Conservation (phyloP, 352 stramenopile genomes). For the Globisporangium nunn region DNA sequence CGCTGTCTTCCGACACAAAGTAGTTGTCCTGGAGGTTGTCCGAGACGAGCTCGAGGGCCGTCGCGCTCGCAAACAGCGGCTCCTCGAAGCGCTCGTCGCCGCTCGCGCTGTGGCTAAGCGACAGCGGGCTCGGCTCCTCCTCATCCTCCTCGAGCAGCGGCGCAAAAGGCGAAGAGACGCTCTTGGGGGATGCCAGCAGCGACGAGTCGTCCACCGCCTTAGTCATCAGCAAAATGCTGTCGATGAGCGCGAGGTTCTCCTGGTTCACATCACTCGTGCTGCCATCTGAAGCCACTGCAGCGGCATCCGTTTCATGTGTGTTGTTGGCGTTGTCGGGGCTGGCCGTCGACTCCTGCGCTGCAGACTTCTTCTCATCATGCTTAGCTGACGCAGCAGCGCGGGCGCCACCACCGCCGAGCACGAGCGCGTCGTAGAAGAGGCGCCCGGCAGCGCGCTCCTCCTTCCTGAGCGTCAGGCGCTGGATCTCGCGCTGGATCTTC, state of each 20-base stretch:
- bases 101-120: slow-evolving; percentile 8
- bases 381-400: not conserved
- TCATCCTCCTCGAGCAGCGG: slow-evolving; percentile 42
- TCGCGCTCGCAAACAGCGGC: slow-evolving; percentile 20
- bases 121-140: slow-evolving; percentile 18
- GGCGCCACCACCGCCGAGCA: slow-evolving; percentile 8
- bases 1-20: slow-evolving; percentile 59
- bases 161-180: slow-evolving; percentile 42
- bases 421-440: slow-evolving; percentile 28
- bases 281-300: not conserved
- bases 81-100: slow-evolving; percentile 9
- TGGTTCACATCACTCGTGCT: slow-evolving; percentile 17
- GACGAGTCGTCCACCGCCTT: slow-evolving; percentile 57
- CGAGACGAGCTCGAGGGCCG: slow-evolving; percentile 59
- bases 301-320: not conserved
- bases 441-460: slow-evolving; percentile 26
- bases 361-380: not conserved
- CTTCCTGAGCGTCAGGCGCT: slow-evolving; percentile 72
- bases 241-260: slow-evolving; percentile 64
- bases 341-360: not conserved
- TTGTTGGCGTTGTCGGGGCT: slow-evolving; percentile 5
- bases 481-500: slow-evolving; percentile 78
- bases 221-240: slow-evolving; percentile 74
- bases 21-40: slow-evolving; percentile 72
- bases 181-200: slow-evolving; percentile 54